Evolutionary conservation across 352 stramenopile genomes (phyloP).

Genomic region (Pythium graminicola): DNA sequence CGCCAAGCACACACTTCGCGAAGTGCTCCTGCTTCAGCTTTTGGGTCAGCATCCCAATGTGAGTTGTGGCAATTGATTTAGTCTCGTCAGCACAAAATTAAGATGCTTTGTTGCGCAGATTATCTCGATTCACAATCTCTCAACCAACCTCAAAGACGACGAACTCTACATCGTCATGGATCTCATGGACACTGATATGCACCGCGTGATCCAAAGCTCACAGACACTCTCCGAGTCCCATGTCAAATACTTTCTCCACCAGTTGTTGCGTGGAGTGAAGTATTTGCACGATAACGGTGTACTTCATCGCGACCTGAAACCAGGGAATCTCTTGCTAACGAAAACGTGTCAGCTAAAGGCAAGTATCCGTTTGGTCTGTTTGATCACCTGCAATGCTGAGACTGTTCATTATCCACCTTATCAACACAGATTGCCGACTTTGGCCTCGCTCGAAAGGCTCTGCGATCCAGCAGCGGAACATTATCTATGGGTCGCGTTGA

Average conservation of each 20-base stretch:
- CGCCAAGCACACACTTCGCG: conserved; percentile 85
- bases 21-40: conserved; percentile 82
- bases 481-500: background rate
- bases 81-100: no score
- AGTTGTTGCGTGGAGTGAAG: conserved; percentile 86
- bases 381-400: background rate
- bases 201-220: conserved; percentile 82
- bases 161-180: conserved; percentile 96
- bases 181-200: conserved; percentile 92
- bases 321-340: conserved; percentile 96
- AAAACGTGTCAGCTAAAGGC: conserved; percentile 17
- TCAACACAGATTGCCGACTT: background rate
- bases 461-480: background rate
- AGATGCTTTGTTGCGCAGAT: no score
- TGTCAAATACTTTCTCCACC: conserved; percentile 90
- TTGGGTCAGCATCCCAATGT: conserved; percentile 86
- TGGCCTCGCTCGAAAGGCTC: background rate
- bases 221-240: conserved; percentile 65
- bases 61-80: conserved; percentile 2
- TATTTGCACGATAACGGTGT: conserved; percentile 93
- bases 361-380: background rate
- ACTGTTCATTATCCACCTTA: no score
- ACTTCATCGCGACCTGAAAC: conserved; percentile 96
- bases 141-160: conserved; percentile 83
- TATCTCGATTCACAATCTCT: conserved; percentile 75